These are phyloP conservation scores for Tetradesmus obliquus DNA, from an alignment of 139 green algal species.

Conservation along the genomic window DNA sequence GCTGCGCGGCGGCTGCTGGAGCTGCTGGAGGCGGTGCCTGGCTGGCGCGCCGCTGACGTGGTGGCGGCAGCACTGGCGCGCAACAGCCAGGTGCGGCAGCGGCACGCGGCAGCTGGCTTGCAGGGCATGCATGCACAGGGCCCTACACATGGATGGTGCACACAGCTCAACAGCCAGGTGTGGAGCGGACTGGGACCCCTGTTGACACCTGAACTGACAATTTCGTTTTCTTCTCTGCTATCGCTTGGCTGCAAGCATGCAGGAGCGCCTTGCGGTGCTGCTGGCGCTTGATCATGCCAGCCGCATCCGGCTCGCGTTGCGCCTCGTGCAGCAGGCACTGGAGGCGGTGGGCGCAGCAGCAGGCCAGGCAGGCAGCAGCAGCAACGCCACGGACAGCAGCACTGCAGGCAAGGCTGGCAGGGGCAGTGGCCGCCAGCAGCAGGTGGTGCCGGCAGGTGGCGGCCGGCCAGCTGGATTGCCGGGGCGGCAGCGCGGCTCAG, in stretches of 20 bases:
- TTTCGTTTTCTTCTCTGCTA: neutral
- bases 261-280: constrained; percentile 51
- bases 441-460: neutral
- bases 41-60: constrained; percentile 57
- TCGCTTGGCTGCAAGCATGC: neutral
- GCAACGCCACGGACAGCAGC: constrained; percentile 23
- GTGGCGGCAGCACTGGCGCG: constrained; percentile 54
- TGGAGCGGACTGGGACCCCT: neutral
- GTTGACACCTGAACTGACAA: neutral
- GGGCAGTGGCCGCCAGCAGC: constrained; percentile 16
- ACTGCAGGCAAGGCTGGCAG: neutral
- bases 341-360: constrained; percentile 28
- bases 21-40: constrained; percentile 53
- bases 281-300: constrained; percentile 38
- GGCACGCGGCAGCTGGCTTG: neutral
- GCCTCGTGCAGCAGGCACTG: constrained; percentile 29
- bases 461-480: neutral
- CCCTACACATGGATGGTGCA: neutral
- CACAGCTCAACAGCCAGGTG: neutral
- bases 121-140: neutral
- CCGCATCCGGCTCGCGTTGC: constrained; percentile 41
- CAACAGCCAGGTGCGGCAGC: constrained; percentile 20
- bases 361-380: constrained; percentile 17
- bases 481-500: neutral
- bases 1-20: constrained; percentile 40